Evolutionary conservation across 768 basidiomycete genomes (phyloP), one percentile per base, ranked within the genome.

Genomic region (Boletellus ananiceps): DNA sequence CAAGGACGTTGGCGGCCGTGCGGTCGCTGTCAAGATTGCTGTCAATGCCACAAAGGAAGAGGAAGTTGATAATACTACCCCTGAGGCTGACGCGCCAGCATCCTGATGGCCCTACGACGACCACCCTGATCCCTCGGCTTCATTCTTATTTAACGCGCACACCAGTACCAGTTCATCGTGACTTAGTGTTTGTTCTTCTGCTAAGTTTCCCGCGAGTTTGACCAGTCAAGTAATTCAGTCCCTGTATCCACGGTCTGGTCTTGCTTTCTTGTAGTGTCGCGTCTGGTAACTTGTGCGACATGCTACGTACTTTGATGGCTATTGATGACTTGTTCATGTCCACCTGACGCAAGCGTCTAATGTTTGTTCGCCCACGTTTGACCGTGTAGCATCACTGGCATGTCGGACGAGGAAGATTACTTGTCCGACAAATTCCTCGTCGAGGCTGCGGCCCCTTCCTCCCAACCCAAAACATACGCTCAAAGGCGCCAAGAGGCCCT

Each of bases 11-110:
- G 84, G 82, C 40, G 93, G 91, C 44, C 79, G 95, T 60, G 66
- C 79, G 56, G 85, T 99, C 64, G 88, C 88, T 54, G 90, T 97
- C 75, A 97, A 96, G 78, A 78, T 99, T 57, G 95, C 95, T 45
- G 91, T 97, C 70, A 92, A 95, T 72, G 75, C 86, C 46, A 76
- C 80, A 62, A 79, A 75, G 53, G 79, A 79, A 50, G 83, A 84
- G 47, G 79, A 77, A 35, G 70, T 65, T 32, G 79, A 73, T 44
- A 60, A 62, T n/a, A 67, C 56, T 16, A 64, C 47, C 37, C 54
- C 50, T 33, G 72, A 72, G 46, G 68, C 54, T 39, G 64, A 68
- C 29, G 61, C 68, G 48, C 59, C 58, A 38, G 57, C 58, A 9
- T 57, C 46, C 49, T 60, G 57, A 71, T 46, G 46, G 49, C 47